These are phyloP conservation scores for Golubevia pallescens DNA, from an alignment of 1,284 basidiomycete species.

Conservation along the genomic window DNA sequence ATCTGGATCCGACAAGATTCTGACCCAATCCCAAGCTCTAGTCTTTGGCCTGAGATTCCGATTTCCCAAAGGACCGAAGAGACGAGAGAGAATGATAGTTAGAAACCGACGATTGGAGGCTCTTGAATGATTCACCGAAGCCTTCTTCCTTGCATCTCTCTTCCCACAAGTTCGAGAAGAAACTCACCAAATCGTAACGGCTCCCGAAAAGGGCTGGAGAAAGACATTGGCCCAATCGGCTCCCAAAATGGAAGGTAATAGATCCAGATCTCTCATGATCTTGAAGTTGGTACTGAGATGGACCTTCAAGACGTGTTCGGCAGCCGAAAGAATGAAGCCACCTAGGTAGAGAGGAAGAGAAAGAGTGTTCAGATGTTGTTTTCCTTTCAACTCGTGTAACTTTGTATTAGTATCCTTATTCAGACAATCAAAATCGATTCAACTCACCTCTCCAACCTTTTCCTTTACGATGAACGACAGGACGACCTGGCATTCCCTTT, in stretches of 20 bases:
- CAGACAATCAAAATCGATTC: too few species aligned
- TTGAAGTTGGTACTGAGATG: constrained; percentile 59
- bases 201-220: constrained; percentile 52
- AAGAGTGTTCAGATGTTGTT: too few species aligned
- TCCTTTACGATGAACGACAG: constrained; percentile 87
- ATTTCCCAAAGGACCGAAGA: not conserved
- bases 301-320: constrained; percentile 61
- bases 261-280: constrained; percentile 56
- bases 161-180: too few species aligned
- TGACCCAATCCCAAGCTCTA: constrained; percentile 51
- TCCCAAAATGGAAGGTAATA: constrained; percentile 51
- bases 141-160: too few species aligned
- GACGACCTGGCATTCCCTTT: constrained; percentile 88
- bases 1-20: constrained; percentile 54
- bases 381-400: too few species aligned
- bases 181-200: constrained; percentile 58
- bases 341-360: constrained; percentile 67
- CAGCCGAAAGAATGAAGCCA: constrained; percentile 78
- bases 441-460: constrained; percentile 74
- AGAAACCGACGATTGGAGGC: constrained; percentile 26
- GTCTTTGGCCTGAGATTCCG: not conserved
- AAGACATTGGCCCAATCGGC: constrained; percentile 60
- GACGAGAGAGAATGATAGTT: not conserved
- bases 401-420: too few species aligned
- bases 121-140: not conserved